These are phyloP conservation scores for Porodaedalea pini DNA, from an alignment of 1,284 basidiomycete genomes.

Conservation along the genomic window DNA sequence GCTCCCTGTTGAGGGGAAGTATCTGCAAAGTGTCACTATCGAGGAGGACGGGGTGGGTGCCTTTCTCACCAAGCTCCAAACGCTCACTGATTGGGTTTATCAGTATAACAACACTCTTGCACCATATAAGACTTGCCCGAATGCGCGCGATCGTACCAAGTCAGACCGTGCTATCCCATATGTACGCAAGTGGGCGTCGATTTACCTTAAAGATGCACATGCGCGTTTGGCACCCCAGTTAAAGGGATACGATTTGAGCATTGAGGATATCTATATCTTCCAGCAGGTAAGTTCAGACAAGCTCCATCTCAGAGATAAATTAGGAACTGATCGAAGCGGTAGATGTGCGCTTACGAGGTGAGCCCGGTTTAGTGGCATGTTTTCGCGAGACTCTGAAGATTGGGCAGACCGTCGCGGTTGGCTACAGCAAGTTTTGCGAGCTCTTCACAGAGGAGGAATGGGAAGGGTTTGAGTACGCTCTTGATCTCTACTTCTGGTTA, in stretches of 20 bases:
- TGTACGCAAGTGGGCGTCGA: slow-evolving; percentile 57
- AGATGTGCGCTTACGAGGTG: slow-evolving; percentile 81
- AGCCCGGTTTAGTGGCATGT: slow-evolving; percentile 12
- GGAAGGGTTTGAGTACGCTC: slow-evolving; percentile 80
- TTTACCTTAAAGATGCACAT: slow-evolving; percentile 68
- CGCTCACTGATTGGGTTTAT: neutral
- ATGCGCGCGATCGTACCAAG: slow-evolving; percentile 48
- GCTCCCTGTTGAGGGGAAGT: slow-evolving; percentile 73
- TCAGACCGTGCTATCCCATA: slow-evolving; percentile 56
- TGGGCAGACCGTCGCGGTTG: slow-evolving; percentile 81
- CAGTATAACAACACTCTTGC: slow-evolving; percentile 80
- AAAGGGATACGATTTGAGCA: slow-evolving; percentile 62
- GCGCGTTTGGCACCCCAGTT: slow-evolving; percentile 59
- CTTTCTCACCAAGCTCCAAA: neutral
- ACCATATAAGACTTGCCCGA: slow-evolving; percentile 71
- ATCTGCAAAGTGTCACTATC: slow-evolving; percentile 77
- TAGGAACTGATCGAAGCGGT: slow-evolving; percentile 16
- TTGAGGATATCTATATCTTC: slow-evolving; percentile 70
- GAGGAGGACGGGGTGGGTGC: slow-evolving; percentile 57
- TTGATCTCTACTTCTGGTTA: slow-evolving; percentile 54
- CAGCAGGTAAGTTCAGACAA: slow-evolving; percentile 44
- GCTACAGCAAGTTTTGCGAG: slow-evolving; percentile 86
- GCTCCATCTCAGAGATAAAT: neutral
- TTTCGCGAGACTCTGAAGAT: neutral
- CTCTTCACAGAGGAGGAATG: slow-evolving; percentile 89